Base-by-base conservation (phyloP, 1,284 basidiomycete genomes). In the Rhodotorula sp. region DNA sequence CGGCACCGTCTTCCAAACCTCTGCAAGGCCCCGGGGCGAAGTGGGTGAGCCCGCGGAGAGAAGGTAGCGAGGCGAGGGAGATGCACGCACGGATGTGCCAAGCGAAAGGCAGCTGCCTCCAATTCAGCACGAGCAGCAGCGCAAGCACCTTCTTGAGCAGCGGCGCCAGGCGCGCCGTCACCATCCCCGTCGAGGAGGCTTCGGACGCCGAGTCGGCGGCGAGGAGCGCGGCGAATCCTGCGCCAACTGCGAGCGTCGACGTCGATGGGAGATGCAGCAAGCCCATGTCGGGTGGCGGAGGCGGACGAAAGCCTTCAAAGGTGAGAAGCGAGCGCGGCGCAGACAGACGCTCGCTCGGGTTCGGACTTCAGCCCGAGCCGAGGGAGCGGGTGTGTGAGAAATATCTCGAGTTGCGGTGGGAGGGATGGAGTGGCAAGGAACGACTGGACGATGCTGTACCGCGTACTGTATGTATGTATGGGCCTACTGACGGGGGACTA, bases 11-110 rank as follows among this genome's bases (percentile, higher is more conserved):
- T 51, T 44, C 61, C 61, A 63, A 10, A 63, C 41, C 53, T 44
- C 60, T 61, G 60, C 32, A 34, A 13, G 34, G 2, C 13, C 13
- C 64, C 61, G 27, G 60, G 44, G 36, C 68, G 46, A 67, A 55
- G 46, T 61, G 63, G 64, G 56, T 29, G 46, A 17, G 36, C 15
- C 51, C 21, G 48, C 25, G 32, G 21, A 32, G 25, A 15, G 0
- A 5, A 3, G 4, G 7, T 7, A 37, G 56, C 15, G 7, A 36
- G 12, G 58, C 36, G 39, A 50, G 8, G 61, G 29, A 21, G 1
- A n/a, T 1, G n/a, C 8, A 41, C 71, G 36, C 22, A 72, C 71
- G 21, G 29, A 72, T 50, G 32, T 76, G 75, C 75, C 75, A 76
- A 7, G 59, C 41, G 27, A 72, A 56, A 1, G 75, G 75, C 29